Evolutionary conservation across 163 green algal genomes (phyloP).

Genomic region (Volvox carteri): DNA sequence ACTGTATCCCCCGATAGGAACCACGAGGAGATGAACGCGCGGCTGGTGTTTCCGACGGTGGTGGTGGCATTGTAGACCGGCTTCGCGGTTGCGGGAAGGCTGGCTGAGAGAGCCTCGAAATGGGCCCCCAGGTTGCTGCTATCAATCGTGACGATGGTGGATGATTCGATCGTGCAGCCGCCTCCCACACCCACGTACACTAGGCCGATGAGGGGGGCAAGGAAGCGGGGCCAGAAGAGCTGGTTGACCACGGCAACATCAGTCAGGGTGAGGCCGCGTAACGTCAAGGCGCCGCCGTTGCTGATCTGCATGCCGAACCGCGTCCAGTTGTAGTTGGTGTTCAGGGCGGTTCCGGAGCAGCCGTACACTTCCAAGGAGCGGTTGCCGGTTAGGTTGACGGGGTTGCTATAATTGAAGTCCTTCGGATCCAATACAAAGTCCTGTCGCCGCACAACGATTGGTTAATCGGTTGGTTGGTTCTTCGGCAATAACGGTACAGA

Average conservation of each 20-base stretch:
- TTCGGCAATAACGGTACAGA: no score
- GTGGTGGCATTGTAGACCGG: background rate
- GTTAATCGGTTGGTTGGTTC: no score
- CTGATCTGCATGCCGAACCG: background rate
- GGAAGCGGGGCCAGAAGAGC: constrained; percentile 38
- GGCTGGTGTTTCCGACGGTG: background rate
- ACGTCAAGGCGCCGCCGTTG: background rate
- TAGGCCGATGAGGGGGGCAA: constrained; percentile 12
- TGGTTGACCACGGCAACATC: constrained; percentile 22
- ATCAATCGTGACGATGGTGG: background rate
- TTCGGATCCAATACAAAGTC: background rate
- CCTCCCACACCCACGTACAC: constrained; percentile 2
- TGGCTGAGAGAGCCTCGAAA: background rate
- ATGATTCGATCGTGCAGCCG: background rate
- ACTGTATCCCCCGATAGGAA: background rate
- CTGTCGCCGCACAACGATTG: background rate
- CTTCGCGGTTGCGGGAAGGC: background rate
- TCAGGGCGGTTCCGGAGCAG: background rate
- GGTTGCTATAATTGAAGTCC: constrained; percentile 30
- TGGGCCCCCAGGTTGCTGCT: background rate
- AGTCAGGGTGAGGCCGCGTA: constrained; percentile 18
- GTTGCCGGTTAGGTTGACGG: constrained; percentile 29
- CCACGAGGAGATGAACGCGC: background rate
- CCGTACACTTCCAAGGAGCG: constrained; percentile 33
- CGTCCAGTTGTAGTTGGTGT: constrained; percentile 47